phyloP scores from a whole-genome alignment of 1,284 basidiomycete species.

The Stereum hirsutum region DNA sequence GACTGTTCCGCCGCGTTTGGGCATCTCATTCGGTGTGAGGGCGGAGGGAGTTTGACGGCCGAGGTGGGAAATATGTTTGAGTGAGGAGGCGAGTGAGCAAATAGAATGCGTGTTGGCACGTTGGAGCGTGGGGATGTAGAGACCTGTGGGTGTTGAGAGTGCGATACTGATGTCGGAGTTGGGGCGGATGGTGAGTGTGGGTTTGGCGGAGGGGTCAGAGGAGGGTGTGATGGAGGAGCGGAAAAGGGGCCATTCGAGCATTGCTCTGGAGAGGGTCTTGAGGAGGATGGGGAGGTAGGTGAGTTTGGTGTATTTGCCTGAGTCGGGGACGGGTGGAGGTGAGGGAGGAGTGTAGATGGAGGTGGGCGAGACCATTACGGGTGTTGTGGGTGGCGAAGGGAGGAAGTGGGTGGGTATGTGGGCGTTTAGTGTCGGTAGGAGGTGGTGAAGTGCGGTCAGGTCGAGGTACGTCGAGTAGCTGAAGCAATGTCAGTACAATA shows the following conservation, averaged over 20 bases:
- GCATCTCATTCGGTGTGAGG: conserved; percentile 57
- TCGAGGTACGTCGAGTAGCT: conserved; percentile 80
- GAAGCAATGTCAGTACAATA: background rate
- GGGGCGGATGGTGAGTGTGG: conserved; percentile 60
- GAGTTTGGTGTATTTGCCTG: conserved; percentile 51
- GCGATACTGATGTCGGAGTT: conserved; percentile 69
- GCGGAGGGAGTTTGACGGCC: conserved; percentile 59
- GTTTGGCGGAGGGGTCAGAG: conserved; percentile 28
- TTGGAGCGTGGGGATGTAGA: conserved; percentile 83
- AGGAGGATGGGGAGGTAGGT: conserved; percentile 83
- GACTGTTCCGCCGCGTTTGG: conserved; percentile 64
- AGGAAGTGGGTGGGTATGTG: conserved; percentile 63
- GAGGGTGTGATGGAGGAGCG: conserved; percentile 56
- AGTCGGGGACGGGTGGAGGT: conserved; percentile 29
- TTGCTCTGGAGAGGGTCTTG: conserved; percentile 75
- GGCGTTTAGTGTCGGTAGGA: conserved; percentile 63
- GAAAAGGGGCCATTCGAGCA: conserved; percentile 82
- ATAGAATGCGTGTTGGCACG: conserved; percentile 50
- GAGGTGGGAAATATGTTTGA: conserved; percentile 54
- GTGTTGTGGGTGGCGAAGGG: conserved; percentile 23
- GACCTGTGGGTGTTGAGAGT: conserved; percentile 74
- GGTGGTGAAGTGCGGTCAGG: conserved; percentile 65
- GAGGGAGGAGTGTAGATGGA: conserved; percentile 33
- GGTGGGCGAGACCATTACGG: conserved; percentile 36
- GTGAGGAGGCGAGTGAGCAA: conserved; percentile 55